Base-by-base conservation (phyloP, 129 eudicot species). In the Lactuca sativa region DNA sequence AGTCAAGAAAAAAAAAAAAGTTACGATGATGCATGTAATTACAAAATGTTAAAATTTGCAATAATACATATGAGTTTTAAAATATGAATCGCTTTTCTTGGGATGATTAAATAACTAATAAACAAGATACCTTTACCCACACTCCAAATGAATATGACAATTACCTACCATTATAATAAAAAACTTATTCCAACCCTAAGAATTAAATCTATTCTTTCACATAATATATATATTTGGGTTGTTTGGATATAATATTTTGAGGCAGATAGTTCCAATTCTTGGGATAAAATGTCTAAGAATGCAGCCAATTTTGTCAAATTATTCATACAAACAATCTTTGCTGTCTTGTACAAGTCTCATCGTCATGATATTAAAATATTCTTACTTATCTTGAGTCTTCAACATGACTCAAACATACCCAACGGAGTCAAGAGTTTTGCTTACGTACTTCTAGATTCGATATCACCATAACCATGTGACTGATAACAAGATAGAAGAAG, bases 141-240 rank as follows among this genome's bases (percentile, higher is more conserved):
- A 69, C 66, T 69, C 81, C 81, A 77, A 77, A 77, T 62, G 76
- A 55, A 77, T 69, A 70, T 64, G 81, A 69, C 81, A 69, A 77
- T 31, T 62, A 62, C 55, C 59, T 40, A 69, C 40, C 64, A 64
- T 62, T 15, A 25, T 25, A 41, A 15, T 68, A 54, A 69, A 41
- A 59, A 62, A 40, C 51, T 32, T 65, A 43, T 56, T 32, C 66
- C 64, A 69, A 18, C 17, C 41, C 64, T 7, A 38, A 52, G 9
- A 69, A 69, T 56, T 56, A 54, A 8, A 67, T 52, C 44, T 44
- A 54, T 21, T 41, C 13, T 40, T 72, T 36, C 7, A 31, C 9
- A 54, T 16, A 58, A 25, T 14, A 25, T 47, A 17, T 18, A 11
- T 41, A 21, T 15, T 37, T 53, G 16, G 62, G 53, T 52, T 72